phyloP scores from a whole-genome alignment of 345 rosid species.

The Eucalyptus virginea region DNA sequence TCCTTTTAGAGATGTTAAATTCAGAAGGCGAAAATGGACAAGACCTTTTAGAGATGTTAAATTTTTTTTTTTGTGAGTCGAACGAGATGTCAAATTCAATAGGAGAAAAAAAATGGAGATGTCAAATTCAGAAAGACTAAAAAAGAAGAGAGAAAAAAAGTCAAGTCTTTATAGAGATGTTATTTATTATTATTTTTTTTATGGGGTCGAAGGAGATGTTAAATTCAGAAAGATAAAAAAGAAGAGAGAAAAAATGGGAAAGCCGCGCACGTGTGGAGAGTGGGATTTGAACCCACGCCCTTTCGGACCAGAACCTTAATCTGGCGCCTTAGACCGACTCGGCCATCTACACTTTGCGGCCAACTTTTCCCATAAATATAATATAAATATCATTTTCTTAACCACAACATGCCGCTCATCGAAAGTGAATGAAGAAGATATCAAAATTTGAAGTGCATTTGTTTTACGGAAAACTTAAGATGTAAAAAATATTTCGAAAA shows the following conservation, averaged over 20 bases:
- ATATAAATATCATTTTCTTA: fast-evolving
- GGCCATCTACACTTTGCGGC: constrained; percentile 69
- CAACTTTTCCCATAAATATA: fast-evolving
- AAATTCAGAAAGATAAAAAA: neutral
- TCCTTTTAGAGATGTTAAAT: neutral
- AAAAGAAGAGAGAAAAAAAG: neutral
- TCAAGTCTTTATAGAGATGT: neutral
- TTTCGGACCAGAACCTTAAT: constrained; percentile 99
- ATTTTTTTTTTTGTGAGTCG: no score
- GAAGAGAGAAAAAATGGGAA: fast-evolving
- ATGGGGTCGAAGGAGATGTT: no score
- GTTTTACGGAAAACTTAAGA: no score
- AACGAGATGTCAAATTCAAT: no score
- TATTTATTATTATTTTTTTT: no score
- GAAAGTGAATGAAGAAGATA: neutral
- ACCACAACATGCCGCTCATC: fast-evolving
- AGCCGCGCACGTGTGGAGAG: constrained; percentile 34
- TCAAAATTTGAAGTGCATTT: neutral
- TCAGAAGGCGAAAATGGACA: no score
- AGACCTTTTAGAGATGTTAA: neutral
- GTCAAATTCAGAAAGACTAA: no score
- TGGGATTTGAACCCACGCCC: constrained; percentile 99
- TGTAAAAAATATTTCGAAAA: no score
- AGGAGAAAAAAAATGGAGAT: no score
- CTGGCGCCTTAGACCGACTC: constrained; percentile 99